A percentile compares a stretch with the other conserved stretches of the same genome.
These are phyloP conservation scores for Globisporangium carolinianum DNA, from an alignment of 352 stramenopile genomes.

Conservation along the genomic window DNA sequence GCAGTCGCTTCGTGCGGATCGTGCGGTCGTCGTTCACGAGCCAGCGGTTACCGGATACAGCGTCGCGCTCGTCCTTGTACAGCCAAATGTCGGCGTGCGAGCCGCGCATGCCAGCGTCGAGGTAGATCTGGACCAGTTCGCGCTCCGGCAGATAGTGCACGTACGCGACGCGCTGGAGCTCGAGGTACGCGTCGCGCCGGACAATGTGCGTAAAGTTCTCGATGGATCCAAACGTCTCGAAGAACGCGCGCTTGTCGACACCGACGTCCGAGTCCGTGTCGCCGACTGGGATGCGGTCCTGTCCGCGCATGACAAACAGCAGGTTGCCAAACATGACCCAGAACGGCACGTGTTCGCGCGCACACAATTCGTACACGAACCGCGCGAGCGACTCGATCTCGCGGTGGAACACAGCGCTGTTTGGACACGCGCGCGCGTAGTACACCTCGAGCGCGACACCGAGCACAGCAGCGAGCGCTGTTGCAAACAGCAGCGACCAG, in stretches of 20 bases:
- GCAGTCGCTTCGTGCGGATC: slow-evolving; percentile 51
- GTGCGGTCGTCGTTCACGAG: slow-evolving; percentile 72
- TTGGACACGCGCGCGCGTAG: slow-evolving; percentile 50
- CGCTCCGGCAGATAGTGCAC: slow-evolving; percentile 47
- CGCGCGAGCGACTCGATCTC: slow-evolving; percentile 64
- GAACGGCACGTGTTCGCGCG: slow-evolving; percentile 43
- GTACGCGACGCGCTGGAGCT: slow-evolving; percentile 38
- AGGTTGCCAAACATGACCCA: slow-evolving; percentile 73
- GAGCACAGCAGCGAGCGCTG: slow-evolving; percentile 25
- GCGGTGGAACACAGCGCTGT: slow-evolving; percentile 56
- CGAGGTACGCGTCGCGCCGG: slow-evolving; percentile 30
- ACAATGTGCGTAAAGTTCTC: slow-evolving; percentile 47
- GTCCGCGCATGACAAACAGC: slow-evolving; percentile 63
- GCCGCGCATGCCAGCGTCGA: slow-evolving; percentile 32
- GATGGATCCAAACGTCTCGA: slow-evolving; percentile 40
- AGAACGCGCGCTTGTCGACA: slow-evolving; percentile 51
- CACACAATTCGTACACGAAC: slow-evolving; percentile 52
- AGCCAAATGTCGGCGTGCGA: slow-evolving; percentile 79
- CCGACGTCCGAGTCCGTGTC: slow-evolving; percentile 78
- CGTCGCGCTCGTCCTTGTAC: slow-evolving; percentile 46
- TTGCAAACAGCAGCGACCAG: slow-evolving; percentile 33
- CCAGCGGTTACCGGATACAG: slow-evolving; percentile 23
- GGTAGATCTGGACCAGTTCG: slow-evolving; percentile 63
- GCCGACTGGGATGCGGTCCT: slow-evolving; percentile 53
- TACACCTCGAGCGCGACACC: slow-evolving; percentile 53